phyloP scores from a whole-genome alignment of 78 protist species.

The Chrysochromulina parva region DNA sequence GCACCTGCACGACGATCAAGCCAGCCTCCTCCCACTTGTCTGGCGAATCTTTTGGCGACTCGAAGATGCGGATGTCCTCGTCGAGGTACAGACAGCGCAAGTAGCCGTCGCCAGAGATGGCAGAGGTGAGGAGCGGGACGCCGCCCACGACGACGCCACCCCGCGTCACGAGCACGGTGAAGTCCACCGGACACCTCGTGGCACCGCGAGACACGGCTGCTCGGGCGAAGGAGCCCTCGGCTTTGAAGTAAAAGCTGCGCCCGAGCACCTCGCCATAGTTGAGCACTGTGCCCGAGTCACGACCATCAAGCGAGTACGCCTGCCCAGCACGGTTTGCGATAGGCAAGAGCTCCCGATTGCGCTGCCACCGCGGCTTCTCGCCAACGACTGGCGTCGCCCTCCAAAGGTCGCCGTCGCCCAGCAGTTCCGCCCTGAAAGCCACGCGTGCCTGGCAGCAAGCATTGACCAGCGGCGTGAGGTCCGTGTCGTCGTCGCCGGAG shows the following conservation, averaged over 20 bases:
- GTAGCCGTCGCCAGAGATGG: neutral
- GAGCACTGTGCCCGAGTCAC: too few species aligned
- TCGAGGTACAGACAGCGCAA: neutral
- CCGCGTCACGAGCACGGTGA: neutral
- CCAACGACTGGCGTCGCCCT: too few species aligned
- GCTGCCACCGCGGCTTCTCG: too few species aligned
- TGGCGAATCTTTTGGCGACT: neutral
- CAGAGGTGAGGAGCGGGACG: neutral
- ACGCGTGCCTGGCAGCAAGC: too few species aligned
- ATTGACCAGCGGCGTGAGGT: too few species aligned
- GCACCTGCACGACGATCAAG: neutral
- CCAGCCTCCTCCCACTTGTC: neutral
- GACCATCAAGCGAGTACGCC: too few species aligned
- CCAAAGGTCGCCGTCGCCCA: too few species aligned
- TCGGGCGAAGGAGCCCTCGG: neutral
- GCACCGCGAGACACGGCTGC: neutral
- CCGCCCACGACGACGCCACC: neutral
- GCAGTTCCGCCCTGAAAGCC: too few species aligned
- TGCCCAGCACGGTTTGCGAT: too few species aligned
- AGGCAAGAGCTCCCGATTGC: too few species aligned
- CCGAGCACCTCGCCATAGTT: neutral
- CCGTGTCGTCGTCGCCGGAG: too few species aligned
- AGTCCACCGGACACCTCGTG: neutral
- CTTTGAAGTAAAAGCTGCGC: neutral
- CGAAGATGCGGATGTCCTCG: slow-evolving; percentile 16